Base-by-base conservation (phyloP, 306 rosid genomes). In the apple (Malus domestica) region DNA sequence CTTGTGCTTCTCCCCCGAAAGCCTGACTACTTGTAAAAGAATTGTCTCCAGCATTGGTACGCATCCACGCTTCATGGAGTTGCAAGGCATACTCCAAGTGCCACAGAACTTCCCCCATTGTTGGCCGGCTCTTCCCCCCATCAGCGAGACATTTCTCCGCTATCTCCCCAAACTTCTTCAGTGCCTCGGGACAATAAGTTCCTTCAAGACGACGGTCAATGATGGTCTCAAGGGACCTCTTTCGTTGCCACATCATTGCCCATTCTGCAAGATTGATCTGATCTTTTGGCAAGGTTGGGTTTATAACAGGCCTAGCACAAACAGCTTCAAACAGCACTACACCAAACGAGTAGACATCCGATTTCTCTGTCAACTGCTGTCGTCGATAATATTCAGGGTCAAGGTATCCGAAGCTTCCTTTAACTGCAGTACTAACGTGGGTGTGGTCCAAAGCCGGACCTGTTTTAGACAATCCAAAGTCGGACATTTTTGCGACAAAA, bases 91-190 rank as follows among this genome's bases (percentile, higher is more conserved):
- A 88, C 75, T 95, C 99, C 82, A 95, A 88, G 81, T 95, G 93
- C 99, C 99, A 92, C 46, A 92, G 68, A 66, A 95, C 96, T 76
- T 95, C 96, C 71, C 99, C 99, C 98, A 95, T 90, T 8, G 96
- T 88, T 1, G 99, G 98, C 63, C 98, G 88, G 70, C 76, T 88
- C 83, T 88, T 95, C 30, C 99, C 98, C 23, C 90, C 97, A 9
- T 95, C 99, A 4, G 93, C 98, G 9, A 95, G 91, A 67, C 99
- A 95, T 79, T 95, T 92, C 78, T 88, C 98, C 0, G 99, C 98
- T 73, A 95, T 90, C 82, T 95, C 98, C 32, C 90, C 98, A 67
- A 84, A 90, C 81, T 83, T 92, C 12, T 85, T 68, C 86, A 90
- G 55, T 29, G 99, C 93, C 42, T 95, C 97, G 0, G 92, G 93